Base-by-base conservation (phyloP, 768 basidiomycete species). In the Clathrus columnatus region DNA sequence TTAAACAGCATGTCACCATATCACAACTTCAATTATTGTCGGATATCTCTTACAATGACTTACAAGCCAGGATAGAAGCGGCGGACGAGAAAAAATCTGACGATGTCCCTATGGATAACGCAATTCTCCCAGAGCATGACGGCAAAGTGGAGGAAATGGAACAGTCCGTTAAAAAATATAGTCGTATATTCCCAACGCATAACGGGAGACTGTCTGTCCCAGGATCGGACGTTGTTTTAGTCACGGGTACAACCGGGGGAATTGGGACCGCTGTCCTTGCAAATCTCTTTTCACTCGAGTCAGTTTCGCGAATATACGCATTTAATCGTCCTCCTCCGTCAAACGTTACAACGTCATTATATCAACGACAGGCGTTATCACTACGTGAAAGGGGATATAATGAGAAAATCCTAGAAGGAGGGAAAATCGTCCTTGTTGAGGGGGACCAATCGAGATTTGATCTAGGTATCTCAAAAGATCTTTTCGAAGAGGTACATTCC, bases 191-290 rank as follows among this genome's bases (percentile, higher is more conserved):
- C 43, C 63, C 63, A 17, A 30, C 30, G 32, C 54, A 51, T 18
- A 27, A 17, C 42, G 16, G 28, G 26, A 16, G n/a, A 10, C 10
- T n/a, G n/a, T 46, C 45, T 6, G 21, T 32, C 7, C 18, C 53
- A n/a, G 32, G 21, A 18, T 60, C 61, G 21, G 60, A 62, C 5
- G 65, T 68, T 14, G 65, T 71, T 11, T 57, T 73, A 1, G 58
- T 76, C 29, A 76, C 75, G 3, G 74, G 75, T 14, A 70, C 73
- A 0, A 76, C 75, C 5, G 75, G 74, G 7, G 69, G 67, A 8
- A 65, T 76, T 1, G 74, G 75, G 16, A 69, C 71, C 1, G 67
- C 70, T 48, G 49, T 73, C 16, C 61, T 75, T 27, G 62, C 65
- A 0, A 54, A 52, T 2, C 63, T 73, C 10, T 50, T 71, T 8